Evolutionary conservation across 352 stramenopile genomes (phyloP).

Genomic region (Phytophthora cajani): DNA sequence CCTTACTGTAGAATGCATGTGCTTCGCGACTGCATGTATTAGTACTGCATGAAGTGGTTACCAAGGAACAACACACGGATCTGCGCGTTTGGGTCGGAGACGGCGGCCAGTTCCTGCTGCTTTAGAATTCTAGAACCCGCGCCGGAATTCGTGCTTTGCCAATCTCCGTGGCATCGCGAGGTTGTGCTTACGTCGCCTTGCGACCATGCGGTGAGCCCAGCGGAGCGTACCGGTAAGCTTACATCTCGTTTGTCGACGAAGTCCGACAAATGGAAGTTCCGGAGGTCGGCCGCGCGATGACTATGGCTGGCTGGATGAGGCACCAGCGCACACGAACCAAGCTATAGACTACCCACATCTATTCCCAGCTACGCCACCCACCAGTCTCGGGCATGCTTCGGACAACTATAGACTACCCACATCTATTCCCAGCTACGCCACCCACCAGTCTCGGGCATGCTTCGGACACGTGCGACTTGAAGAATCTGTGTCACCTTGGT

Average conservation of each 20-base stretch:
- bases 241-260: background rate
- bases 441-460: background rate
- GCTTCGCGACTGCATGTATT: too few species aligned
- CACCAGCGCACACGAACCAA: background rate
- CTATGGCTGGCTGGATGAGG: background rate
- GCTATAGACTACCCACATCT: background rate
- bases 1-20: too few species aligned
- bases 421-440: background rate
- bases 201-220: background rate
- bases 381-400: too few species aligned
- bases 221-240: background rate
- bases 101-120: background rate
- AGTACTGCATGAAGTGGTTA: too few species aligned
- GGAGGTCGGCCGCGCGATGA: background rate
- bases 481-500: background rate
- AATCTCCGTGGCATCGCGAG: background rate
- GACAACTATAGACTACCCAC: background rate
- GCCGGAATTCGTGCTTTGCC: background rate
- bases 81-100: background rate
- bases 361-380: background rate
- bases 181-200: background rate
- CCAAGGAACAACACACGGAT: too few species aligned
- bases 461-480: background rate
- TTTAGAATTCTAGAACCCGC: background rate
- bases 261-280: background rate